Conservation (phyloP, 1,139 yeast species). For the Candida tropicalis region DNA sequence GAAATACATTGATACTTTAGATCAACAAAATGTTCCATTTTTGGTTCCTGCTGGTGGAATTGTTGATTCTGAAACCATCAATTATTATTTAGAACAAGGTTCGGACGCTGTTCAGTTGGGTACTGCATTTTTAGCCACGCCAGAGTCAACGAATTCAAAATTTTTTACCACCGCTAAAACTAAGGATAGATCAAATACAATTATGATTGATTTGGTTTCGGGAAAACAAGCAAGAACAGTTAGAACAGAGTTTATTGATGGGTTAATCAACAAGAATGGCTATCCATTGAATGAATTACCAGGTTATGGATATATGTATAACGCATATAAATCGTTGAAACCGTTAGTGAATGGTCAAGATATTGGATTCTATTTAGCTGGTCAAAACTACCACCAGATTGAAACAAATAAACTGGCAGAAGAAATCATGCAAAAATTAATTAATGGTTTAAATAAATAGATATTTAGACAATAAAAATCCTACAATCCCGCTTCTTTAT, state of each 20-base stretch:
- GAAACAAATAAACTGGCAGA: slow-evolving; percentile 15
- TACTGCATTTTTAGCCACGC: slow-evolving; percentile 42
- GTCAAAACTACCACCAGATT: slow-evolving; percentile 30
- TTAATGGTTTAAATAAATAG: slow-evolving; percentile 5
- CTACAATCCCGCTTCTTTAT: background rate
- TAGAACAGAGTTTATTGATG: slow-evolving; percentile 31
- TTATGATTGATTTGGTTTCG: slow-evolving; percentile 37
- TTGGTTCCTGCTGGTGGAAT: slow-evolving; percentile 54
- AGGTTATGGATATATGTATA: slow-evolving; percentile 38
- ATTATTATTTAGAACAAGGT: slow-evolving; percentile 32
- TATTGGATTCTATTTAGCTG: slow-evolving; percentile 37
- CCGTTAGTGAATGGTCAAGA: slow-evolving; percentile 16
- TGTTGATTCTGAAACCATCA: slow-evolving; percentile 27
- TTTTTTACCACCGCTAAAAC: slow-evolving; percentile 19
- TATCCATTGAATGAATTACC: slow-evolving; percentile 25
- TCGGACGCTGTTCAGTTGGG: slow-evolving; percentile 54
- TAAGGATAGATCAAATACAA: slow-evolving; percentile 23
- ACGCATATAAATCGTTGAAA: slow-evolving; percentile 32
- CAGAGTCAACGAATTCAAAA: slow-evolving; percentile 29
- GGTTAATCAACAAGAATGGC: slow-evolving; percentile 10
- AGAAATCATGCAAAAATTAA: slow-evolving; percentile 19
- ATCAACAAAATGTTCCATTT: slow-evolving; percentile 21
- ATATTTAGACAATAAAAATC: too few relatives aligned
- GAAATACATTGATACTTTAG: slow-evolving; percentile 7
- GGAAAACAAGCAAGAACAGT: slow-evolving; percentile 44